Evolutionary conservation across 140 eudicot genomes (phyloP), one percentile per base, ranked within the genome.

Genomic region (Ambrosia hybrid): DNA sequence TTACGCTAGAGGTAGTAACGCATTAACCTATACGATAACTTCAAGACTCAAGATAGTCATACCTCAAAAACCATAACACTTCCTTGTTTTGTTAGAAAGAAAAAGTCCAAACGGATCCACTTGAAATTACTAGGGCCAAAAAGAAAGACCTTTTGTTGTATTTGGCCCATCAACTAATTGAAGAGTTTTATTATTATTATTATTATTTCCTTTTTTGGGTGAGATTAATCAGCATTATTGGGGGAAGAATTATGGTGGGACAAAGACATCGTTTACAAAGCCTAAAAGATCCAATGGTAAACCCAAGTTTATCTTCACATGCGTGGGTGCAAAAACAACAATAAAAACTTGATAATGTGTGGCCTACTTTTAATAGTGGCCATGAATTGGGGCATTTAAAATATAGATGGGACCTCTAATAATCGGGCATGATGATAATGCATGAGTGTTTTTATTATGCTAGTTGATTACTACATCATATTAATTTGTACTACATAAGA

Each of bases 321-420:
- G 46, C 2, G 39, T 14, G 65, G 17, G n/a, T 39, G 15, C 60
- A 30, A 72, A 26, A 45, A 38, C 58, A 58, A 58, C 33, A 21
- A 57, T n/a, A 71, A 3, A 72, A 10, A 58, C 30, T 12, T 72
- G 76, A 72, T 72, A 49, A 72, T 46, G 14, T 58, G 52, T 58
- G 62, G 70, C 51, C 36, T 17, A 48, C 37, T 49, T 73, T 45
- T 45, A 10, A 33, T 62, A 26, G 37, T 48, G 15, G 36, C 43
- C 45, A 68, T 45, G 12, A 68, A 11, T 11, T 12, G 17, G 17
- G 43, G 11, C 57, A 67, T 48, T 2, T 39, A n/a, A 9, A 66
- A 66, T 38, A 37, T 6, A 64, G 52, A 64, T 38, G 69, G 4
- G 13, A 38, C 51, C 6, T 38, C 9, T 39, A 33, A 66, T 16